A percentile compares a stretch with the other conserved stretches of the same genome.
These are phyloP conservation scores for Casuarina glauca DNA, from an alignment of 306 rosid genomes.

Conservation along the genomic window DNA sequence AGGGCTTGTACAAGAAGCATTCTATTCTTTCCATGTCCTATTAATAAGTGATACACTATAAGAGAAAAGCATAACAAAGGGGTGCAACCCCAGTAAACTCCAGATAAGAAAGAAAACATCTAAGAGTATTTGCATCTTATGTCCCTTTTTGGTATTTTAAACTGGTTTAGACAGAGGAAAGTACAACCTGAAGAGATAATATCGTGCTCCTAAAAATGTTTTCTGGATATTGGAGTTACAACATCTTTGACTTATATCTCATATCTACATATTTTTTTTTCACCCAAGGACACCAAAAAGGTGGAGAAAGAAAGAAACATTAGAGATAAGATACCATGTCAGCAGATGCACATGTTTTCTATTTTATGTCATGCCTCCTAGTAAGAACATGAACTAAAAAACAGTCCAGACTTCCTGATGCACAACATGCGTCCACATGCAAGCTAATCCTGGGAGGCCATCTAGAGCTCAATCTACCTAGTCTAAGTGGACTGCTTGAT, in stretches of 20 bases:
- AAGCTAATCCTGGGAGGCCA: neutral
- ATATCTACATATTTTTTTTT: neutral
- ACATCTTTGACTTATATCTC: neutral
- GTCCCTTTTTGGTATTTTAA: neutral
- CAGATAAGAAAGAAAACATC: neutral
- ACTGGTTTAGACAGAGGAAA: neutral
- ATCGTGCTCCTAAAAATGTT: neutral
- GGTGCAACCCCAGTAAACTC: neutral
- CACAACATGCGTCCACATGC: neutral
- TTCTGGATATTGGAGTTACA: neutral
- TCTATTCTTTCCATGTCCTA: neutral
- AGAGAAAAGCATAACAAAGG: neutral
- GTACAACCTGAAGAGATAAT: neutral
- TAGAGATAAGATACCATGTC: neutral
- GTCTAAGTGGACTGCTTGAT: neutral
- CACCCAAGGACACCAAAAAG: neutral
- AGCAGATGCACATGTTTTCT: neutral
- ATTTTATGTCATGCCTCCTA: neutral
- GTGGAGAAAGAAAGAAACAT: neutral
- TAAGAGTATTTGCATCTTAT: too few relatives aligned
- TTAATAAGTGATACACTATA: too few relatives aligned
- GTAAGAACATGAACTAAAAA: neutral
- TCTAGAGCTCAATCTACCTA: neutral
- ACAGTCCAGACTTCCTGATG: neutral
- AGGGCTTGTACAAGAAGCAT: slow-evolving; percentile 7